A percentile compares a stretch with the other conserved stretches of the same genome.
These are phyloP conservation scores for Colletotrichum somersetense DNA, from an alignment of 2,329 filamentous ascomycete species.

Conservation along the genomic window DNA sequence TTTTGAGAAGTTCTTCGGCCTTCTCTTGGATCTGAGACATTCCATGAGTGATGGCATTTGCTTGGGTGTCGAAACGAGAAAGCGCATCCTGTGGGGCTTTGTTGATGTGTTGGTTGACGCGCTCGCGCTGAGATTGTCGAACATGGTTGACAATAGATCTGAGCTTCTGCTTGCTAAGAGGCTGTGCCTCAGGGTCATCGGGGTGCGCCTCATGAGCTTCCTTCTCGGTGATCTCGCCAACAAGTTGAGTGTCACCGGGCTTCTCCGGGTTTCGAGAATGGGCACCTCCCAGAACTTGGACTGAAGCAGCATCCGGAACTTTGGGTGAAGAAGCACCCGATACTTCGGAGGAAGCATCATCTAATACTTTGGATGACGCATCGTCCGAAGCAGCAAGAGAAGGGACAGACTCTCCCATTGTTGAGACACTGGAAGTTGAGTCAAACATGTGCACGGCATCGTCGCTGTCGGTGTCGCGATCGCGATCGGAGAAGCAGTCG, in stretches of 20 bases:
- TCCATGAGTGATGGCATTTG: background rate
- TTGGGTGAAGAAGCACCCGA: no score
- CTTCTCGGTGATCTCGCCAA: background rate
- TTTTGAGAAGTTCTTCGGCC: background rate
- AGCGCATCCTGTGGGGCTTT: background rate
- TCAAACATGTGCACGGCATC: no score
- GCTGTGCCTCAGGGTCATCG: no score
- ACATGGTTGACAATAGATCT: background rate
- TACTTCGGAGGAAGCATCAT: no score
- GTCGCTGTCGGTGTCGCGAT: no score
- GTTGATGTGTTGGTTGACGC: background rate
- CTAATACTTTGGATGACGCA: no score
- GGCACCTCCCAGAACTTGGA: background rate
- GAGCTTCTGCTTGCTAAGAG: background rate
- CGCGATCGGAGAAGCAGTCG: no score
- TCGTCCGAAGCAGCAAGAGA: no score
- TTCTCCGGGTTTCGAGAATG: background rate
- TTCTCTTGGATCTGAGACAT: background rate
- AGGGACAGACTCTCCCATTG: no score
- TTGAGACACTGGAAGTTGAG: no score
- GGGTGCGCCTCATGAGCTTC: background rate
- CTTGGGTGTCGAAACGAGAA: background rate
- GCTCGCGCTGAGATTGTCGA: background rate
- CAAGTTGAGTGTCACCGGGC: background rate
- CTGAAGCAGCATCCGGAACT: no score